A percentile compares a stretch with the other conserved stretches of the same genome.
Evolutionary conservation across 257 asterid species (phyloP).

Genomic region (Vinca minor): DNA sequence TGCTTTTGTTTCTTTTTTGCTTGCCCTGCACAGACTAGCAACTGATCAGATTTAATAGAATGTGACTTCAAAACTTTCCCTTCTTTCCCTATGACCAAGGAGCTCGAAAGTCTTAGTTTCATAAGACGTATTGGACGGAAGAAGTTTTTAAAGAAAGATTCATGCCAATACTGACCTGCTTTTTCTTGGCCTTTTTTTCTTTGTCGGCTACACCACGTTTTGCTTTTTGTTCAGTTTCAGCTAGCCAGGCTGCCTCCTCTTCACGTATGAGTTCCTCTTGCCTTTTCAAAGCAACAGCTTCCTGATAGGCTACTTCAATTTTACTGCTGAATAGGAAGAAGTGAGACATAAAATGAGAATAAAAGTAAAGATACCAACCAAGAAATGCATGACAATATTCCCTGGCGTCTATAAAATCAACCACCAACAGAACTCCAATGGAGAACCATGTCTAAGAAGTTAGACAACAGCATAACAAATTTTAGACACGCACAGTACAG

Average conservation of each 20-base stretch:
- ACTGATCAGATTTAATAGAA: conserved; percentile 9
- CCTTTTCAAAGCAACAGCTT: conserved; percentile 78
- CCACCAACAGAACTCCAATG: neutral
- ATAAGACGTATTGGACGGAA: neutral
- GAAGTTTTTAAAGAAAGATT: neutral
- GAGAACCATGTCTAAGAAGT: neutral
- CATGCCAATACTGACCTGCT: conserved; percentile 38
- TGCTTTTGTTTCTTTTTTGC: conserved; percentile 67
- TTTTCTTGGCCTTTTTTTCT: conserved; percentile 62
- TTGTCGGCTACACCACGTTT: conserved; percentile 60
- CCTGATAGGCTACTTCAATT: conserved; percentile 84
- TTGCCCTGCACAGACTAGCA: conserved; percentile 46
- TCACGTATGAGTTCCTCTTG: conserved; percentile 96
- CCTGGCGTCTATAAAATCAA: neutral
- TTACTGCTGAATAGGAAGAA: conserved; percentile 37
- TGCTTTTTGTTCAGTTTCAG: conserved; percentile 63
- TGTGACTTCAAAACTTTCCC: neutral
- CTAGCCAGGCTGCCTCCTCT: conserved; percentile 87
- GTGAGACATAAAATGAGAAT: neutral
- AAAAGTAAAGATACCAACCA: neutral
- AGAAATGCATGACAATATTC: neutral
- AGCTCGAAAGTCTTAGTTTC: neutral
- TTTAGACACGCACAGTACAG: too few species aligned
- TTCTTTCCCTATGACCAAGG: neutral
- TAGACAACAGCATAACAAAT: neutral